These are phyloP conservation scores for Protomyces macrosporus DNA, from an alignment of 1,139 yeast genomes.

Conservation along the genomic window DNA sequence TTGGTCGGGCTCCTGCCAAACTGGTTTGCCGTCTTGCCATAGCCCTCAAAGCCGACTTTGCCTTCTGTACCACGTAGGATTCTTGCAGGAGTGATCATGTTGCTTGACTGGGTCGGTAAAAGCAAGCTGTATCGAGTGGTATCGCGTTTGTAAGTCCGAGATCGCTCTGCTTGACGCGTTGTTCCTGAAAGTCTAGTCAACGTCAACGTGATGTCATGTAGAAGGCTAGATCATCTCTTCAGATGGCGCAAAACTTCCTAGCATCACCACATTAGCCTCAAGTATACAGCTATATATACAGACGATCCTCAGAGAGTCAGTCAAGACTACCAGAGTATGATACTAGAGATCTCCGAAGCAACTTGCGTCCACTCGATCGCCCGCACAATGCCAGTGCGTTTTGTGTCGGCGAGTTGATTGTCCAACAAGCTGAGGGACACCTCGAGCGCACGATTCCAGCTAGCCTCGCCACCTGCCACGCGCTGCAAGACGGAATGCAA, in stretches of 20 bases:
- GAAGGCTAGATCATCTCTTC: too few species aligned
- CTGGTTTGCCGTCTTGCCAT: slow-evolving; percentile 21
- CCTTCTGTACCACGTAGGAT: slow-evolving; percentile 17
- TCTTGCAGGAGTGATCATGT: slow-evolving; percentile 8
- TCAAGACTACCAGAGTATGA: neutral
- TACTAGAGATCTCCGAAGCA: neutral
- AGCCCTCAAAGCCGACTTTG: slow-evolving; percentile 22
- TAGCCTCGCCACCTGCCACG: slow-evolving; percentile 8
- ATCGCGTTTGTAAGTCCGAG: too few species aligned
- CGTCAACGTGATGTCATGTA: too few species aligned
- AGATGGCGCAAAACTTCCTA: too few species aligned
- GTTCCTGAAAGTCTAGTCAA: too few species aligned
- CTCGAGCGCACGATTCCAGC: slow-evolving; percentile 20
- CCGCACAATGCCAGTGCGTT: neutral
- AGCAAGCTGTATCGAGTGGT: too few species aligned
- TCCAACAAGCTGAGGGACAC: slow-evolving; percentile 1
- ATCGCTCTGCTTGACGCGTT: too few species aligned
- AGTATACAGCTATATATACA: too few species aligned
- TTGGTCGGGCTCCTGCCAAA: slow-evolving; percentile 13
- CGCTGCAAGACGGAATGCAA: neutral
- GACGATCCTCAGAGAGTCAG: too few species aligned
- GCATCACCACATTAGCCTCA: too few species aligned
- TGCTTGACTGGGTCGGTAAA: neutral
- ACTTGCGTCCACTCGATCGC: neutral
- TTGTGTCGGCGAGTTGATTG: neutral